These are phyloP conservation scores for Blastomyces silverae DNA, from an alignment of 2,329 filamentous ascomycete genomes.

Conservation along the genomic window DNA sequence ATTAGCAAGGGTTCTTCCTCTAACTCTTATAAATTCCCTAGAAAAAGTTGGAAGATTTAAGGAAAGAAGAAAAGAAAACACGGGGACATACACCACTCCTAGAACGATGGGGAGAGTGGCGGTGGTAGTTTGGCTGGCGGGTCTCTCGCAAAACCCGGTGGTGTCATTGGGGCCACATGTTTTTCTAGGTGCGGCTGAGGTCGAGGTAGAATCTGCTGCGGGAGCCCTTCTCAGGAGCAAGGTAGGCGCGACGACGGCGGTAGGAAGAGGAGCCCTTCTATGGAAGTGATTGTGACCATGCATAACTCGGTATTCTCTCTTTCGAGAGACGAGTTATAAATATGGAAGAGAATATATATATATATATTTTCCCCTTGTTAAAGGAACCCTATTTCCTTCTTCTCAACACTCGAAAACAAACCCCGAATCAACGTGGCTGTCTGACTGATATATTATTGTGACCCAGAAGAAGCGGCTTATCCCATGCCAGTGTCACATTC, in stretches of 20 bases:
- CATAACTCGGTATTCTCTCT: slow-evolving; percentile 18
- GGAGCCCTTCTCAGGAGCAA: not conserved
- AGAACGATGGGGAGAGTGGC: slow-evolving; percentile 61
- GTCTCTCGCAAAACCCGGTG: slow-evolving; percentile 51
- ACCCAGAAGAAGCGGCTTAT: not conserved
- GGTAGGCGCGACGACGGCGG: not conserved
- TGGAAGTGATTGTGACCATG: slow-evolving; percentile 6
- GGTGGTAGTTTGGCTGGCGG: slow-evolving; percentile 46
- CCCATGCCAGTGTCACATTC: not conserved
- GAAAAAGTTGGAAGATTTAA: slow-evolving; percentile 6
- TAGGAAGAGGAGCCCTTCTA: slow-evolving; percentile 8
- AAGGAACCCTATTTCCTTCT: too few relatives aligned
- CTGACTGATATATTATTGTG: not conserved
- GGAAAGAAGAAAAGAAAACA: slow-evolving; percentile 4
- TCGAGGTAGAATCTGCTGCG: slow-evolving; percentile 22
- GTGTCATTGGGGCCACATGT: slow-evolving; percentile 26
- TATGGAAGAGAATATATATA: too few relatives aligned
- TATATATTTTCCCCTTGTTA: too few relatives aligned
- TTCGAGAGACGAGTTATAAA: slow-evolving; percentile 4
- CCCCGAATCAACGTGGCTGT: not conserved
- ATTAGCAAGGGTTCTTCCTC: slow-evolving; percentile 23
- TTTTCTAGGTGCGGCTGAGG: slow-evolving; percentile 15
- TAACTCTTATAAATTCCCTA: too few relatives aligned
- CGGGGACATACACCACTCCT: slow-evolving; percentile 66
- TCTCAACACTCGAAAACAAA: too few relatives aligned